A percentile compares a stretch with the other conserved stretches of the same genome.
phyloP scores from a whole-genome alignment of 1,139 yeast species.

The Yamadazyma siamensis region DNA sequence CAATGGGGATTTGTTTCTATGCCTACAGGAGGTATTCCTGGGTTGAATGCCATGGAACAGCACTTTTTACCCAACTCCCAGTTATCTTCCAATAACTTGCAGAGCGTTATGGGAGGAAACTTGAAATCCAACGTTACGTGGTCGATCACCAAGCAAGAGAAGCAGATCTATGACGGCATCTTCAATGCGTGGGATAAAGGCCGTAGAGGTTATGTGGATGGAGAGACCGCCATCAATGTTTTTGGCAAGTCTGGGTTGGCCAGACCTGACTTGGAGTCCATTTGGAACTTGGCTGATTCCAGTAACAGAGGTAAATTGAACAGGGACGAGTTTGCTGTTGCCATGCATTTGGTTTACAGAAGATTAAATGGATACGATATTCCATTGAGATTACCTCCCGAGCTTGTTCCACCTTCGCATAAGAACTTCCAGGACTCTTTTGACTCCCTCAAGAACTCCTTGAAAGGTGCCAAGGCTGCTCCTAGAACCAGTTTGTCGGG shows the following conservation, averaged over 20 bases:
- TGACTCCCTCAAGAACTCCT: conserved; percentile 40
- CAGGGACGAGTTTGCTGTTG: conserved; percentile 77
- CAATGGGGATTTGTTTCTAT: conserved; percentile 79
- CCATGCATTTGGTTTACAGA: conserved; percentile 79
- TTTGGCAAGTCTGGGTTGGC: conserved; percentile 88
- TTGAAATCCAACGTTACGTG: conserved; percentile 54
- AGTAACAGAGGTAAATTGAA: conserved; percentile 71
- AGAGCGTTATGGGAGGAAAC: conserved; percentile 51
- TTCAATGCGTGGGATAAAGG: conserved; percentile 82
- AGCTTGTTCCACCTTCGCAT: conserved; percentile 77
- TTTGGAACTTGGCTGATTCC: conserved; percentile 81
- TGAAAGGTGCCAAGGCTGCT: conserved; percentile 30
- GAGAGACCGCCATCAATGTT: conserved; percentile 79
- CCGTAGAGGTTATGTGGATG: conserved; percentile 68
- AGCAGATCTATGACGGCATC: conserved; percentile 79
- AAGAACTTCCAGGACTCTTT: conserved; percentile 49
- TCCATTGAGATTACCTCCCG: conserved; percentile 71
- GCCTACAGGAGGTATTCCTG: conserved; percentile 75
- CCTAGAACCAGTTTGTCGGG: conserved; percentile 24
- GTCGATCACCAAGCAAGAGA: conserved; percentile 86
- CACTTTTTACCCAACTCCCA: conserved; percentile 69
- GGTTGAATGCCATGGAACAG: conserved; percentile 68
- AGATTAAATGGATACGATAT: conserved; percentile 70
- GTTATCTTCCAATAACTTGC: conserved; percentile 41
- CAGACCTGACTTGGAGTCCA: conserved; percentile 79